phyloP scores from a whole-genome alignment of 2,329 filamentous ascomycete species.

The Trichoderma arundinaceum region DNA sequence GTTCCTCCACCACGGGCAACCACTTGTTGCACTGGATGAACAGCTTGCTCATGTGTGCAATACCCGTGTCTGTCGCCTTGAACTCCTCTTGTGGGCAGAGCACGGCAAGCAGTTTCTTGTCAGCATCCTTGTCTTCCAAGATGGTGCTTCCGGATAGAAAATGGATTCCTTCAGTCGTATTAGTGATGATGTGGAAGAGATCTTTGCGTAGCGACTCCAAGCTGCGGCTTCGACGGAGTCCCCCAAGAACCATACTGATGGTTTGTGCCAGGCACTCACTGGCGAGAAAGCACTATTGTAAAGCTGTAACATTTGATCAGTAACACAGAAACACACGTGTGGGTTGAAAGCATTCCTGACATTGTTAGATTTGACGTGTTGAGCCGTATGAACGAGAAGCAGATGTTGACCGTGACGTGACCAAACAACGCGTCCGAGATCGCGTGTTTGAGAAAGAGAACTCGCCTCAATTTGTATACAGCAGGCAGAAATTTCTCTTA shows the following conservation, averaged over 20 bases:
- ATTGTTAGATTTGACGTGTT: not conserved
- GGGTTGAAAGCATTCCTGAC: not conserved
- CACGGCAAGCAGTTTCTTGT: slow-evolving; percentile 12
- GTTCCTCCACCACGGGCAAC: not conserved
- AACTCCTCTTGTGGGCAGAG: slow-evolving; percentile 20
- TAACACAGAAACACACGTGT: not conserved
- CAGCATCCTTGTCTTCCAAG: slow-evolving; percentile 4
- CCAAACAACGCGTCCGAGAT: not conserved
- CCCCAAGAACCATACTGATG: not conserved
- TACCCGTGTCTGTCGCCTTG: slow-evolving; percentile 6
- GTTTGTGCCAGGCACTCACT: not conserved
- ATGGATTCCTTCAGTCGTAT: slow-evolving; percentile 29
- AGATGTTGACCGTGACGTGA: not conserved
- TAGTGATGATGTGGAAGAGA: slow-evolving; percentile 12
- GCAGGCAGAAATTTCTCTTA: not conserved
- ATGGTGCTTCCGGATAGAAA: not conserved
- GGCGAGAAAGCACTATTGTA: not conserved
- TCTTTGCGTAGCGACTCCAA: slow-evolving; percentile 25
- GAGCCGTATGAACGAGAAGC: not conserved
- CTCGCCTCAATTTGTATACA: not conserved
- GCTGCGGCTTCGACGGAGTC: slow-evolving; percentile 19
- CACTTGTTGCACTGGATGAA: slow-evolving; percentile 27
- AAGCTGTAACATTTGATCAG: not conserved
- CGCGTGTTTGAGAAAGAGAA: not conserved
- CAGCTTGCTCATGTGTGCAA: slow-evolving; percentile 6